Conservation (phyloP, 2,329 filamentous ascomycete genomes). For the Achaetomium macrosporum region DNA sequence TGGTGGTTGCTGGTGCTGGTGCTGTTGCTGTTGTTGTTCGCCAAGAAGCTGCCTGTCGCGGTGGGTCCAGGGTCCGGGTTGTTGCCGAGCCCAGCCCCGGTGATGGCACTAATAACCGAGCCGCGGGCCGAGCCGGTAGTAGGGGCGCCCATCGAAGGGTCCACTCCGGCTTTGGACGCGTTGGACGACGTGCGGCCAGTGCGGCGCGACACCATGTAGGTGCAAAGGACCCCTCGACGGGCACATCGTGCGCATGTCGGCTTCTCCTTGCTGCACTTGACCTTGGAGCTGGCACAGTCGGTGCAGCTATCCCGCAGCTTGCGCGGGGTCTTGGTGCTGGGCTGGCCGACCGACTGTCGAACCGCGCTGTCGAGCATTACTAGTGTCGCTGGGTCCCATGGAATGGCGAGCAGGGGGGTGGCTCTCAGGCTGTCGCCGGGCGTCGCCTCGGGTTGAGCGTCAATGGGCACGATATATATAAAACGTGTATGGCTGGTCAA, state of each 20-base stretch:
- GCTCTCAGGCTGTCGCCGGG: not conserved
- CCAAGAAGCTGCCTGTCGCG: not conserved
- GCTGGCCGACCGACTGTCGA: not conserved
- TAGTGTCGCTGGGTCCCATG: not conserved
- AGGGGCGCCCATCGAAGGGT: not conserved
- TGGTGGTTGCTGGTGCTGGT: not conserved
- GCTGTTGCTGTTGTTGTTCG: too few relatives aligned
- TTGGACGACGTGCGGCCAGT: slow-evolving; percentile 11
- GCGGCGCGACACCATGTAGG: slow-evolving; percentile 28
- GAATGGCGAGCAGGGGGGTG: not conserved
- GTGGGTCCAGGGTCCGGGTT: not conserved
- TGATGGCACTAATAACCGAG: not conserved
- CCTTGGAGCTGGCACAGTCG: slow-evolving; percentile 33
- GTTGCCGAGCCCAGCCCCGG: not conserved
- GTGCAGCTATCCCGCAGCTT: slow-evolving; percentile 34
- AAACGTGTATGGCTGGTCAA: too few relatives aligned
- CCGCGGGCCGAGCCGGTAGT: not conserved
- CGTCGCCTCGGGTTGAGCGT: not conserved
- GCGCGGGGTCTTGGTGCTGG: slow-evolving; percentile 2
- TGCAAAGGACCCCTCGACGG: slow-evolving; percentile 27
- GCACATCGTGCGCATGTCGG: slow-evolving; percentile 32
- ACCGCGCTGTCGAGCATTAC: slow-evolving; percentile 1
- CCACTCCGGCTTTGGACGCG: not conserved
- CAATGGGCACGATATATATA: not conserved
- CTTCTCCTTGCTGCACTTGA: slow-evolving; percentile 32